Base-by-base conservation (phyloP, 2,329 filamentous ascomycete species). In the Ophiostoma sp. region DNA sequence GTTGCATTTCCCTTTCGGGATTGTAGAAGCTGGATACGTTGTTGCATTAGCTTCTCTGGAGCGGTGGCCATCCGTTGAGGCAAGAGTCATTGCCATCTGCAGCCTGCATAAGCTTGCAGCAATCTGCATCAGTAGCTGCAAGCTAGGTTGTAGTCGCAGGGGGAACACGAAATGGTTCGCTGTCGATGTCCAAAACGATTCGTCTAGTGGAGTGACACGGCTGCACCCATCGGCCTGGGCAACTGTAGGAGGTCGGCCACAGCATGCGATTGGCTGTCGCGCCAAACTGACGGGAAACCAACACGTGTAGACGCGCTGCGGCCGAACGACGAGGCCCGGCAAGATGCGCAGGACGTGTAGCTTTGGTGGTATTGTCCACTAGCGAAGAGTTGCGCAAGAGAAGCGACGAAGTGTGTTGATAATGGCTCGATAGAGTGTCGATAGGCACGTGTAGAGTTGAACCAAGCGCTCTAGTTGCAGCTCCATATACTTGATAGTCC, bases 101-200 rank as follows among this genome's bases (percentile, higher is more conserved):
- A 42, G 60, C 40, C 60, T 63, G 38, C 60, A 63, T 63, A 41
- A 42, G 16, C 60, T 41, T 63, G 60, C 60, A 63, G 60, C 18
- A 55, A 47, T 63, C 66, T 66, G 44, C 65, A 63, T 60, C 58
- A 68, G 42, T 69, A 68, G 69, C 69, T 71, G 68, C 65, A 66
- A 65, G 67, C 60, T 64, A 70, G 64, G 55, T 64, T 68, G 36
- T 52, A 66, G 74, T 72, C 70, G 66, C 67, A 67, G 62, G 65
- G 63, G 14, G 27, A n/a, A 60, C 66, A 41, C 63, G 64, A 71
- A 71, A 69, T 67, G 71, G 70, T 72, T 72, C 75, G 76, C 75
- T 76, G 74, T 75, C 75, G 74, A 74, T 74, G 71, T 67, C 68
- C 47, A 47, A 66, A 60, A 67, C 42, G 66, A 62, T 64, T 65